Base-by-base conservation (phyloP, 2,329 filamentous ascomycete species). In the Epichloe sylvatica region DNA sequence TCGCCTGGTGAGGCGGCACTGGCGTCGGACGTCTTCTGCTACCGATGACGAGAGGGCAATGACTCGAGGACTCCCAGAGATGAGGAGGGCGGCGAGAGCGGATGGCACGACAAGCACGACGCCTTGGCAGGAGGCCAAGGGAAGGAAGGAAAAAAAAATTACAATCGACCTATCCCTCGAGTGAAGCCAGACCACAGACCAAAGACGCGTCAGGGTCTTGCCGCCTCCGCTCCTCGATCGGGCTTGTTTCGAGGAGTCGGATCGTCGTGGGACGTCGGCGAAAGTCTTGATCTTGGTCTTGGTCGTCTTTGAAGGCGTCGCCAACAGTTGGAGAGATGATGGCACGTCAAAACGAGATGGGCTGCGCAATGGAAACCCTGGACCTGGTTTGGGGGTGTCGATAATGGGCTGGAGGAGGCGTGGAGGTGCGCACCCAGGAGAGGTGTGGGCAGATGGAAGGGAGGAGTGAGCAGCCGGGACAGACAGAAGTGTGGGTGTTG, bases 401-500 rank as follows among this genome's bases (percentile, higher is more conserved):
- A 66, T 67, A 67, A 67, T 66, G 62, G 60, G 61, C 59, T 63
- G 60, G 57, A 59, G 58, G 65, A 66, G 65, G 65, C 61, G 65
- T 67, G 64, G 63, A 66, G 62, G 58, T 57, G 61, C 55, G 57
- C 51, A 60, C 57, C 57, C 51, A 53, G 58, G 54, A 61, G 64
- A 63, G 61, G 64, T 62, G 63, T 65, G 62, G 57, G 56, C 56
- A 59, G 62, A 63, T 54, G 52, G 54, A 58, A 55, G 55, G 57
- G 55, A 56, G 54, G 51, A 55, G 55, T 53, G 52, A 51, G 51
- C 49, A 55, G 52, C 54, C 51, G 37, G 51, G 47, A 42, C 51
- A 34, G 43, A 48, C 51, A 34, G 43, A 48, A 33, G 42, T 43
- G 46, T 44, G 46, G 50, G 51, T 47, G 51, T 44, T 46, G 42